Conservation (phyloP, 1,284 basidiomycete species). For the Irpex lacteus region DNA sequence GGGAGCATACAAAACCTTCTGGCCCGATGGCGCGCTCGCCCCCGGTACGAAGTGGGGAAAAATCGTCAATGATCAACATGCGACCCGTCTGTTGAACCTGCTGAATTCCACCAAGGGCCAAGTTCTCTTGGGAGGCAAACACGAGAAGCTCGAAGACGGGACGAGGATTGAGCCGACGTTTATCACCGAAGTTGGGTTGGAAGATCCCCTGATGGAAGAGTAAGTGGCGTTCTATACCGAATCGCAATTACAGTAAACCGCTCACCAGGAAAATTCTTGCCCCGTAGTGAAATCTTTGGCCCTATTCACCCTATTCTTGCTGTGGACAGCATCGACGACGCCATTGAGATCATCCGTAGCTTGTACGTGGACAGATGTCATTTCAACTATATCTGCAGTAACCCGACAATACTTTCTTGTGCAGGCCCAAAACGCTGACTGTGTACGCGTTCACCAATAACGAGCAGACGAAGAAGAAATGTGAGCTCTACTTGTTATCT, state of each 20-base stretch:
- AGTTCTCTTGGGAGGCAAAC: slow-evolving; percentile 52
- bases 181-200: slow-evolving; percentile 41
- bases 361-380: slow-evolving; percentile 29
- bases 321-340: slow-evolving; percentile 50
- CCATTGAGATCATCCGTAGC: slow-evolving; percentile 46
- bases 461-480: slow-evolving; percentile 34
- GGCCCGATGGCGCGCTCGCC: slow-evolving; percentile 37
- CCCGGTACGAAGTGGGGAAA: slow-evolving; percentile 36
- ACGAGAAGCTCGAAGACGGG: slow-evolving; percentile 29
- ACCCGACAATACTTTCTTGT: not conserved
- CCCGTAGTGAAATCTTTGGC: slow-evolving; percentile 62
- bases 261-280: not conserved
- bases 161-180: slow-evolving; percentile 46
- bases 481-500: slow-evolving; percentile 26
- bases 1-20: slow-evolving; percentile 33
- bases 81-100: slow-evolving; percentile 46
- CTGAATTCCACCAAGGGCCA: slow-evolving; percentile 53
- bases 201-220: slow-evolving; percentile 57
- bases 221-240: slow-evolving; percentile 17
- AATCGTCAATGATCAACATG: slow-evolving; percentile 49
- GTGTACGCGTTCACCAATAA: slow-evolving; percentile 48
- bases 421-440: slow-evolving; percentile 44
- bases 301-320: slow-evolving; percentile 65
- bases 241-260: too few species aligned
- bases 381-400: not conserved